Evolutionary conservation across 169 alveolate species (phyloP).

Genomic region (Theileria luwenshuni): DNA sequence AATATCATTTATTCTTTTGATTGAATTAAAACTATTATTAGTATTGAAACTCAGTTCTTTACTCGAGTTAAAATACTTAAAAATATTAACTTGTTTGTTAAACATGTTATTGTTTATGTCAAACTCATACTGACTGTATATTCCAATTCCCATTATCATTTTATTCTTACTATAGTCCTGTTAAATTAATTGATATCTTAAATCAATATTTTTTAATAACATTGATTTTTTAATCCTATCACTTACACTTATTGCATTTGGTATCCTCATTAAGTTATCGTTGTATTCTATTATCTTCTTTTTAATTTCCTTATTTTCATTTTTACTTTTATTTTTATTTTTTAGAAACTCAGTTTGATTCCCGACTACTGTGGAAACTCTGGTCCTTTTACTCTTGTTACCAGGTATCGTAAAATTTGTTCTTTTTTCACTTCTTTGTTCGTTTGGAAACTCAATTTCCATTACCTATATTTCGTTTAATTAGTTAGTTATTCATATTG

Average conservation of each 20-base stretch:
- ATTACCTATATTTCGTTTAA: too few species aligned
- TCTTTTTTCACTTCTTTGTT: too few species aligned
- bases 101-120: conserved; percentile 44
- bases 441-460: too few species aligned
- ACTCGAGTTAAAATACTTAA: conserved; percentile 24
- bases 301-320: too few species aligned
- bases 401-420: conserved; percentile 4
- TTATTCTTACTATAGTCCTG: conserved; percentile 46
- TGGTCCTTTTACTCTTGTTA: background rate
- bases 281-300: conserved; percentile 1
- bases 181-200: too few species aligned
- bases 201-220: too few species aligned
- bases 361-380: background rate
- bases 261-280: conserved; percentile 41
- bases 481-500: too few species aligned
- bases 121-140: conserved; percentile 64
- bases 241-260: conserved; percentile 35
- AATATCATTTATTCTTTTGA: too few species aligned
- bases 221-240: background rate
- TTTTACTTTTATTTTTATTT: too few species aligned
- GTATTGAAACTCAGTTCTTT: too few species aligned
- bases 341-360: background rate
- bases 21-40: too few species aligned
- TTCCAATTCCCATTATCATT: conserved; percentile 57
- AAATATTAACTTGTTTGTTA: conserved; percentile 35